Evolutionary conservation across 1,284 basidiomycete genomes (phyloP), one percentile per base, ranked within the genome.

Genomic region (Ganoderma sinense): DNA sequence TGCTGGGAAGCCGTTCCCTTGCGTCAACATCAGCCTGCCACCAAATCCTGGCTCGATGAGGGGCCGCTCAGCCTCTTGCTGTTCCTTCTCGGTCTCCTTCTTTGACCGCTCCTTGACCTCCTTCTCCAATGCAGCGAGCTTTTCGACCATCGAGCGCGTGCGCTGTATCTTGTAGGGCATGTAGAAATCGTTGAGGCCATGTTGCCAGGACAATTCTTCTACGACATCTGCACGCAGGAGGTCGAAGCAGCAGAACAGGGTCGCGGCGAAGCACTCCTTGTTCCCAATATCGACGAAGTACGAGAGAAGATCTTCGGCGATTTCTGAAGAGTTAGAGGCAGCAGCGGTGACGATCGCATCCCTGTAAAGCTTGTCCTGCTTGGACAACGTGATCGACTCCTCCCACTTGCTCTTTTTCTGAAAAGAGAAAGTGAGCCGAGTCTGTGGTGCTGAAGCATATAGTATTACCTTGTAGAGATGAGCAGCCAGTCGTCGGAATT

Each of bases 251-350:
- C 94, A 89, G 77, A 91, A 98, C 48, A 98, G 88, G 76, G 94
- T 87, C 1, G 96, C 96, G 0, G 96, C 93, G 81, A 98, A 99
- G 82, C 96, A 97, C 81, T 99, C 98, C 84, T 97, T 97, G 88
- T 97, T 98, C 51, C 98, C 98, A 73, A 99, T 98, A 80, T 96
- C 94, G 73, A 98, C 96, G 79, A 97, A 97, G 84, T 97, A 99
- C 11, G 91, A 91, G 26, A 98, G 85, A 20, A 99, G 86, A 69
- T 99, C 98, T 81, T 99, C 97, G 2, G 96, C 94, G 43, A 99
- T 94, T 67, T 97, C 94, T 8, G 88, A 91, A 33, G 89, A 90
- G 48, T 79, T 85, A 8, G 95, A 97, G n/a, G 88, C 85, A 0
- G 97, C 92, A 1, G 97, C 96, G 0, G 97, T 99, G 78, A 97